These are phyloP conservation scores for Uncinocarpus reesii DNA, from an alignment of 2,329 filamentous ascomycete genomes.

Conservation along the genomic window DNA sequence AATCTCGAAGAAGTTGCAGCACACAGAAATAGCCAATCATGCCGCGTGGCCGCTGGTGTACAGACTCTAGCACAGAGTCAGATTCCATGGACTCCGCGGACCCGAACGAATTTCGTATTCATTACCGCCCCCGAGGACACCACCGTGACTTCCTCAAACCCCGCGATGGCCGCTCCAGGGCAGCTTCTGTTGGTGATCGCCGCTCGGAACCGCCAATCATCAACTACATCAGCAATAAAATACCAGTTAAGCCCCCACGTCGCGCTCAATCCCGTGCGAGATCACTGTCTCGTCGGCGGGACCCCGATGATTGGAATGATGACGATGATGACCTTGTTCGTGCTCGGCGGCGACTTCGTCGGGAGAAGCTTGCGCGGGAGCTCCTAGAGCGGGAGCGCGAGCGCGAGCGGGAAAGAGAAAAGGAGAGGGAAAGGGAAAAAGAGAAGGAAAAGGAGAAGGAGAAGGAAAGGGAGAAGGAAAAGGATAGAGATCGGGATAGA, in stretches of 20 bases:
- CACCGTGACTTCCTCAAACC: slow-evolving; percentile 13
- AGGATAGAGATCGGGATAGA: neutral
- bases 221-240: slow-evolving; percentile 29
- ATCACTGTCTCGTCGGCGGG: slow-evolving; percentile 5
- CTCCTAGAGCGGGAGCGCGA: slow-evolving; percentile 19
- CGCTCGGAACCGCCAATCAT: slow-evolving; percentile 22
- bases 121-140: slow-evolving; percentile 20
- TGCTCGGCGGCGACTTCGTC: neutral
- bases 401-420: slow-evolving; percentile 25
- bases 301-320: slow-evolving; percentile 9
- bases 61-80: neutral
- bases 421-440: slow-evolving; percentile 18
- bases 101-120: slow-evolving; percentile 7
- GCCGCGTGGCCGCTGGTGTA: neutral
- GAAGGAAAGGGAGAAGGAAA: slow-evolving; percentile 21
- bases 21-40: slow-evolving; percentile 1
- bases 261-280: neutral
- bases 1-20: no score
- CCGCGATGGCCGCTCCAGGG: slow-evolving; percentile 24
- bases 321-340: slow-evolving; percentile 16
- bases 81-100: slow-evolving; percentile 8
- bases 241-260: neutral
- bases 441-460: slow-evolving; percentile 22
- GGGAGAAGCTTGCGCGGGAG: neutral
- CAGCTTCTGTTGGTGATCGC: slow-evolving; percentile 26